A percentile compares a stretch with the other conserved stretches of the same genome.
phyloP scores from a whole-genome alignment of 164 flowering plant genomes.

The Euptelea pleiosperma region DNA sequence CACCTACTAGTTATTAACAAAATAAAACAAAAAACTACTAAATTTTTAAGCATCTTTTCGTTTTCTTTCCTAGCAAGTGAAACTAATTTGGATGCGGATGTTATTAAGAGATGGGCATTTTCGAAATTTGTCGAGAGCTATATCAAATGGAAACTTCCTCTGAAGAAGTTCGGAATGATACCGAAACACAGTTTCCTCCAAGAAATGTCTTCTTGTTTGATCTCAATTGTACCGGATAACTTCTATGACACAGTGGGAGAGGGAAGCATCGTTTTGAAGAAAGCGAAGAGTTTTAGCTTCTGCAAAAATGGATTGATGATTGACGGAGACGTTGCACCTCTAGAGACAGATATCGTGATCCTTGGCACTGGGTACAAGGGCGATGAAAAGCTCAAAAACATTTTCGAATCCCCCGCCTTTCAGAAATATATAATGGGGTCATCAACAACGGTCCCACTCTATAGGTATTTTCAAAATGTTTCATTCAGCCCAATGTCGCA shows the following conservation, averaged over 20 bases:
- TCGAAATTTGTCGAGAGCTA: too few relatives aligned
- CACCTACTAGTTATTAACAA: too few relatives aligned
- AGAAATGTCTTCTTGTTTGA: conserved; percentile 30
- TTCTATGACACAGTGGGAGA: conserved; percentile 53
- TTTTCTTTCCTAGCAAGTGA: too few relatives aligned
- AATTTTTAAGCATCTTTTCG: too few relatives aligned
- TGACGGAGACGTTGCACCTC: conserved; percentile 19
- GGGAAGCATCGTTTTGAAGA: too few relatives aligned
- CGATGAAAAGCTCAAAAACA: conserved; percentile 44
- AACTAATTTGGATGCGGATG: too few relatives aligned
- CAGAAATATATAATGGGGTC: conserved; percentile 28
- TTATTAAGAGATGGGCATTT: conserved; percentile 61
- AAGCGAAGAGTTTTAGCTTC: conserved; percentile 35
- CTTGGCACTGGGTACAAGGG: conserved; percentile 61
- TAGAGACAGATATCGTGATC: conserved; percentile 49
- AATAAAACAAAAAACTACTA: too few relatives aligned
- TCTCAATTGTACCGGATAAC: conserved; percentile 33
- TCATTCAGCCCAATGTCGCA: not conserved
- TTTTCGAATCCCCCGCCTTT: conserved; percentile 37
- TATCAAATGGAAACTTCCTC: conserved; percentile 30
- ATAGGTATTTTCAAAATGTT: conserved; percentile 44
- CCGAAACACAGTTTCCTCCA: conserved; percentile 48
- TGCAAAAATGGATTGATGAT: too few relatives aligned
- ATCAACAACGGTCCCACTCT: conserved; percentile 33
- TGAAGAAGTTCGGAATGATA: conserved; percentile 43